These are phyloP conservation scores for Aspergillus spinulosporus DNA, from an alignment of 2,329 filamentous ascomycete genomes.

Conservation along the genomic window DNA sequence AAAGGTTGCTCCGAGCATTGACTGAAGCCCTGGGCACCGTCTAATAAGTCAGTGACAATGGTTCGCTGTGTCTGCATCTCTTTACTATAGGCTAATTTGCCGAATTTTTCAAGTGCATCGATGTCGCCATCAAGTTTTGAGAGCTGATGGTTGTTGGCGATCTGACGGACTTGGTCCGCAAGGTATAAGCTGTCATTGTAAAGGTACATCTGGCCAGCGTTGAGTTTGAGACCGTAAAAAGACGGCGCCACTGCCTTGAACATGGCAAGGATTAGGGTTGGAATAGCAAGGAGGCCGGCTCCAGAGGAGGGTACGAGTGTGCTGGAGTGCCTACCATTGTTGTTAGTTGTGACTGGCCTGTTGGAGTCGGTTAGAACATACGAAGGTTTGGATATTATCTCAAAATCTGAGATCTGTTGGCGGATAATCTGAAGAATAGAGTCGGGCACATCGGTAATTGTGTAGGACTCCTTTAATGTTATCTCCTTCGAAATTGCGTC, in stretches of 20 bases:
- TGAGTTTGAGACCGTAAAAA: conserved; percentile 46
- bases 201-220: conserved; percentile 61
- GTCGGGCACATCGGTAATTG: conserved; percentile 83
- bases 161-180: conserved; percentile 53
- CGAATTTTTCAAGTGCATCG: conserved; percentile 58
- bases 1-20: conserved; percentile 61
- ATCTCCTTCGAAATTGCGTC: conserved; percentile 58
- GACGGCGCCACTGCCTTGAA: conserved; percentile 51
- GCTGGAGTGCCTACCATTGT: conserved; percentile 29
- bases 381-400: conserved; percentile 38
- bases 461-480: conserved; percentile 80
- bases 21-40: conserved; percentile 62
- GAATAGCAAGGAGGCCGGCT: conserved; percentile 46
- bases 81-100: conserved; percentile 60
- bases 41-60: conserved; percentile 62
- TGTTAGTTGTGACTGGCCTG: conserved; percentile 22
- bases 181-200: conserved; percentile 66
- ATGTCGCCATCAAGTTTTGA: conserved; percentile 56
- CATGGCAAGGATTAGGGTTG: conserved; percentile 51
- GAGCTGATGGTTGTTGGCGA: conserved; percentile 50
- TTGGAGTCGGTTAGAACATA: conserved; percentile 29
- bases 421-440: conserved; percentile 57
- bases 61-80: conserved; percentile 67
- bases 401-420: conserved; percentile 45
- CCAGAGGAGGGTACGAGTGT: conserved; percentile 45